Conservation (phyloP, 768 basidiomycete genomes). For the Pluteus cervinus region DNA sequence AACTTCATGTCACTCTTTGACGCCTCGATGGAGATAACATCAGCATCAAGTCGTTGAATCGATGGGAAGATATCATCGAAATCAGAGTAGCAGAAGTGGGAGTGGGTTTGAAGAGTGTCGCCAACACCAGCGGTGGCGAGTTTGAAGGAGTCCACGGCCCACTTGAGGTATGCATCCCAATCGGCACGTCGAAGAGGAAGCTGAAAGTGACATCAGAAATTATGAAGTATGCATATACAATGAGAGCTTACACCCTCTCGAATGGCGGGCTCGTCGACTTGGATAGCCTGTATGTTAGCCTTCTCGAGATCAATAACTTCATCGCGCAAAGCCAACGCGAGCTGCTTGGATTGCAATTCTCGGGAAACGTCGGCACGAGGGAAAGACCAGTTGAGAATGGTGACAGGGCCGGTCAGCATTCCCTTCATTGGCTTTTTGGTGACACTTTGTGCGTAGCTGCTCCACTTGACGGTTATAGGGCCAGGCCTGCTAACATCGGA, state of each 20-base stretch:
- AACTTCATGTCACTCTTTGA: conserved; percentile 99
- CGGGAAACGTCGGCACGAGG: conserved; percentile 96
- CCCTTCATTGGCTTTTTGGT: conserved; percentile 97
- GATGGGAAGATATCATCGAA: conserved; percentile 98
- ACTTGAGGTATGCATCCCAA: conserved; percentile 94
- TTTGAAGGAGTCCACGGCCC: conserved; percentile 99
- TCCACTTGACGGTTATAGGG: conserved; percentile 97
- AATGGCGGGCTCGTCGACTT: conserved; percentile 99
- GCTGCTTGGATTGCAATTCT: conserved; percentile 96
- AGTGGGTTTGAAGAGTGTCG: conserved; percentile 94
- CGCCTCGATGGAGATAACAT: conserved; percentile 98
- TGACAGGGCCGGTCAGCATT: conserved; percentile 97
- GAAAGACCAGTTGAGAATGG: conserved; percentile 99
- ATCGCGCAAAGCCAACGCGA: conserved; percentile 96
- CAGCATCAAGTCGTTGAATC: conserved; percentile 94
- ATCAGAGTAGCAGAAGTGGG: conserved; percentile 99
- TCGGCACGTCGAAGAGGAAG: conserved; percentile 93
- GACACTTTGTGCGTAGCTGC: conserved; percentile 91
- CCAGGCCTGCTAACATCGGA: conserved; percentile 91
- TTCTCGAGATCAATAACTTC: conserved; percentile 97
- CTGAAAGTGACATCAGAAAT: conserved; percentile 27
- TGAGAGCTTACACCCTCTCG: conserved; percentile 81
- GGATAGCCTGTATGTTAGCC: conserved; percentile 95
- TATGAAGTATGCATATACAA: conserved; percentile 3
- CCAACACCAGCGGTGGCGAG: conserved; percentile 93